Percentiles rank a stretch among this genome's conserved stretches.
phyloP scores from a whole-genome alignment of 306 rosid species.

The Corylus americana region DNA sequence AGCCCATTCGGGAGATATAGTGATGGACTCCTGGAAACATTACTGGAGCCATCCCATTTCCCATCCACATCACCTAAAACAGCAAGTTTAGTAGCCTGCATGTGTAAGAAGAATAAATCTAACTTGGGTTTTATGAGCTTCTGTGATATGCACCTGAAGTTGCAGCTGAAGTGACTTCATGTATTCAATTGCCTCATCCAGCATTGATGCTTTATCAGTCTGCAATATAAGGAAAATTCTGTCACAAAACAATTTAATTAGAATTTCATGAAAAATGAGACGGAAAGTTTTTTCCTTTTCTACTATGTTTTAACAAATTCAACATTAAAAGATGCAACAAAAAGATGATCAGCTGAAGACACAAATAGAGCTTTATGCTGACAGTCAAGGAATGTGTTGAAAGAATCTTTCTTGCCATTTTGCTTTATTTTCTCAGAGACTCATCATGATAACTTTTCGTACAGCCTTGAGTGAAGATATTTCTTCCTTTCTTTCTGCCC shows the following conservation, averaged over 20 bases:
- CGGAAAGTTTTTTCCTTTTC: neutral
- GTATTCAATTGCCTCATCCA: constrained; percentile 88
- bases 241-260: constrained; percentile 8
- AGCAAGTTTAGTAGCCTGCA: constrained; percentile 12
- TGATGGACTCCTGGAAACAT: constrained; percentile 79
- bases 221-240: constrained; percentile 37
- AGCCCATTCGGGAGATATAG: constrained; percentile 59
- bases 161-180: constrained; percentile 87
- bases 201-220: constrained; percentile 91
- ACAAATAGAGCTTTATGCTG: no score
- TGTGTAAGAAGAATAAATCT: constrained; percentile 17
- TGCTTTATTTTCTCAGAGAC: no score
- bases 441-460: no score
- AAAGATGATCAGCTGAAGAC: no score
- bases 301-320: neutral
- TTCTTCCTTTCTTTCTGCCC: no score
- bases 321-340: neutral
- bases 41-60: constrained; percentile 75
- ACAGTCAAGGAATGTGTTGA: no score
- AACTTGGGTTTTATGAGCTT: constrained; percentile 8
- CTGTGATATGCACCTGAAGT: constrained; percentile 61
- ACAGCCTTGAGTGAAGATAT: no score
- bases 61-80: constrained; percentile 84
- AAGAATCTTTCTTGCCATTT: no score
- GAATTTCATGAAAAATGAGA: constrained; percentile 16